Evolutionary conservation across 305 asterid genomes (phyloP), one percentile per base, ranked within the genome.

Genomic region (Nicotiana rustica): DNA sequence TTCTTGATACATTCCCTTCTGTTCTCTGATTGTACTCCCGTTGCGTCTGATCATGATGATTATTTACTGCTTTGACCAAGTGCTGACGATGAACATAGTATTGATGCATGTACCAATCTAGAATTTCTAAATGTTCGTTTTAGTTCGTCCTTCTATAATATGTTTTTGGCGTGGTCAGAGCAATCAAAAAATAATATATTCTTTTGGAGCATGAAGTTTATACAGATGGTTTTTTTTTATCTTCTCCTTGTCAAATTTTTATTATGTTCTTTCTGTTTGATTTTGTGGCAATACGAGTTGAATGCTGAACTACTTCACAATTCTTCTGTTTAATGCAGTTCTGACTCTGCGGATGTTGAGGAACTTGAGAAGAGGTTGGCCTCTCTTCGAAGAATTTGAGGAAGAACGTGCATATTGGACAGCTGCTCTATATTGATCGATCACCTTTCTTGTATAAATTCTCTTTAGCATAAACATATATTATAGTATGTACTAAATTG

Each of bases 321-420:
- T 44, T 25, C 79, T 67, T 57, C 73, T 15, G 55, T 44, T 31
- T 2, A 44, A 52, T 67, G 68, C 93, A 95, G 97, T 52, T 85
- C 89, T 68, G 85, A 82, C 13, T 47, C 64, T 41, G 83, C 91
- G 36, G 98, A 95, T 73, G 97, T 92, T 9, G 97, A 95, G 67
- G 98, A 95, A 84, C 97, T 95, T 44, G 97, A 93, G 89, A 95
- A 92, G 84, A 91, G 97, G 90, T 85, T 95, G 88, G 97, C 97
- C 14, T 95, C 98, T 36, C 95, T 93, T 36, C 89, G 97, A 80
- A 87, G 97, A 82, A 92, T 86, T 80, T 95, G 90, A 93, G 56
- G 49, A 36, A 44, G 18, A 19, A 15, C 64, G n/a, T 38, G 44
- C 67, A 52, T 41, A 15, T 38, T 82, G 70, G 86, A 59, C 29